Conservation (phyloP, 352 stramenopile genomes). For the Blastocystis sp. region DNA sequence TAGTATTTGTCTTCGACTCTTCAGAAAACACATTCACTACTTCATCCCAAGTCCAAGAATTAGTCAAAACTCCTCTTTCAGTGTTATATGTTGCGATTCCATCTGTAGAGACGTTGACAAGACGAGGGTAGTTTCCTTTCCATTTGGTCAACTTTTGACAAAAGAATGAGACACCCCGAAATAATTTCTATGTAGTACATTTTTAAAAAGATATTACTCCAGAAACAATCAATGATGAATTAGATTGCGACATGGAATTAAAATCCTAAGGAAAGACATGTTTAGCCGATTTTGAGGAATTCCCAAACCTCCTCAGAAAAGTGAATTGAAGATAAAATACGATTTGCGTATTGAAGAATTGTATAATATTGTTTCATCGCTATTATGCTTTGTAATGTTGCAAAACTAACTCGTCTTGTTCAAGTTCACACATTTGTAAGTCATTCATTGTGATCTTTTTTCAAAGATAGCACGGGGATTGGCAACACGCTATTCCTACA, state of each 20-base stretch:
- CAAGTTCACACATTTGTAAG: background rate
- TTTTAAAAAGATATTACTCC: background rate
- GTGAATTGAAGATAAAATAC: too few species aligned
- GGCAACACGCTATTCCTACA: constrained; percentile 40
- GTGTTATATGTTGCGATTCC: constrained; percentile 3
- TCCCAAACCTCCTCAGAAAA: background rate
- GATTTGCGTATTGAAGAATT: background rate
- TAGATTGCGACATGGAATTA: background rate
- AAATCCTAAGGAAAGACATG: background rate
- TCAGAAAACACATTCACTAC: background rate
- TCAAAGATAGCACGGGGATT: background rate
- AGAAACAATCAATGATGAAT: background rate
- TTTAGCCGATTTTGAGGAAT: background rate
- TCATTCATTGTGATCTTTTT: background rate
- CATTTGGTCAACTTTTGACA: constrained; percentile 41
- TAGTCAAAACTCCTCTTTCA: background rate
- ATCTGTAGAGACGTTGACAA: background rate
- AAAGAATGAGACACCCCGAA: background rate
- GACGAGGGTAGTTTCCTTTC: constrained; percentile 3
- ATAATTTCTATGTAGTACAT: constrained; percentile 15
- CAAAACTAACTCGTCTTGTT: background rate
- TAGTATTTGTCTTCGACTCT: background rate
- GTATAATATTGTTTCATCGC: background rate
- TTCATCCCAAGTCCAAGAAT: background rate
- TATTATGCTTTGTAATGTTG: background rate